Evolutionary conservation across 805 yeast genomes (phyloP).

Genomic region (Saturnispora dispora): DNA sequence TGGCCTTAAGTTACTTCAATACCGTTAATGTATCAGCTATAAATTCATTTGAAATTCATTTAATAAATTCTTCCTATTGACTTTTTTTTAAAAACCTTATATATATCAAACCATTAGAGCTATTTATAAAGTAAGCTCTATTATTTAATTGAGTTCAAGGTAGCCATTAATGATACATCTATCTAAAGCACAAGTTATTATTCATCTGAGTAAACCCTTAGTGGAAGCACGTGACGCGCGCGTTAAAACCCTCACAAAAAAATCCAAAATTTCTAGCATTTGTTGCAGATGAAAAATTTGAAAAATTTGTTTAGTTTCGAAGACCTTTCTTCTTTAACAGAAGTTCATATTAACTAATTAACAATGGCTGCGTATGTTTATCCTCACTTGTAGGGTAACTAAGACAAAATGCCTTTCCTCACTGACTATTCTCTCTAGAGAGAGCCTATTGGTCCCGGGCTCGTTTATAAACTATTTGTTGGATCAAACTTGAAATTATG

Average conservation of each 20-base stretch:
- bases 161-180: too few species aligned
- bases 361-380: conserved; percentile 23
- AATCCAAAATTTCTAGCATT: background rate
- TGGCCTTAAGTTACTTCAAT: too few species aligned
- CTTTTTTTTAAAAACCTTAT: too few species aligned
- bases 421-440: background rate
- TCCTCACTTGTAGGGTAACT: background rate
- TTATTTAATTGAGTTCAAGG: too few species aligned
- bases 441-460: conserved; percentile 9
- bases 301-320: background rate
- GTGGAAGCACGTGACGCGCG: background rate
- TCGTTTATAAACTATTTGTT: conserved; percentile 6
- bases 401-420: background rate
- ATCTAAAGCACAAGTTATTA: too few species aligned
- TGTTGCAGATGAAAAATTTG: background rate
- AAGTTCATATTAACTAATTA: background rate
- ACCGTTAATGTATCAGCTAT: too few species aligned
- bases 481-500: conserved; percentile 27
- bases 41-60: too few species aligned
- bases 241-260: background rate
- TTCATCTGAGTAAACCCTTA: background rate
- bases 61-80: too few species aligned
- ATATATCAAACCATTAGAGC: too few species aligned
- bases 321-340: background rate
- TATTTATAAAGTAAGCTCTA: too few species aligned